phyloP scores from a whole-genome alignment of 768 basidiomycete genomes.

The Calocybe gangraenosa region DNA sequence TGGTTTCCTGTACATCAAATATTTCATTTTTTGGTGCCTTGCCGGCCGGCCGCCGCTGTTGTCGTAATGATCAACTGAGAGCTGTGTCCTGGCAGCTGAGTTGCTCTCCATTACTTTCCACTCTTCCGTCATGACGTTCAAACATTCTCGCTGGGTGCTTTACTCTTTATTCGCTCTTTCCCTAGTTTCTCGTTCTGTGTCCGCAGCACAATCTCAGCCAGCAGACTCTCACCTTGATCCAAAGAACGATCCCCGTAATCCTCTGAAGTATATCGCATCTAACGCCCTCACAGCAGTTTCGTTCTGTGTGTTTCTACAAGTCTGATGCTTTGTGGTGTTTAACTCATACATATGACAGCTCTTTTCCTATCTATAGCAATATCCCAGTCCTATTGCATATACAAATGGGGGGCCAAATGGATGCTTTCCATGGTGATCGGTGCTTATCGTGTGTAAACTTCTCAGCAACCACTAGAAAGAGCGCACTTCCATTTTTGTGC shows the following conservation, averaged over 20 bases:
- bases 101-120: background rate
- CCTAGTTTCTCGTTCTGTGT: background rate
- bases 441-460: slow-evolving; percentile 39
- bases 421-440: slow-evolving; percentile 63
- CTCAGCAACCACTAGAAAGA: no score
- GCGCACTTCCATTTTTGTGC: no score
- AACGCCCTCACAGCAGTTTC: slow-evolving; percentile 49
- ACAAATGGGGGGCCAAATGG: slow-evolving; percentile 45
- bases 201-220: slow-evolving; percentile 18
- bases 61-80: no score
- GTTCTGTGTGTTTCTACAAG: slow-evolving; percentile 18
- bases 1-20: no score
- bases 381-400: slow-evolving; percentile 38
- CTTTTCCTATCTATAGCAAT: slow-evolving; percentile 41
- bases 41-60: no score
- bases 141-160: background rate
- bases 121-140: slow-evolving; percentile 1
- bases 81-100: no score
- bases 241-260: slow-evolving; percentile 47
- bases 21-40: no score
- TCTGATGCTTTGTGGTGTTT: background rate
- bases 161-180: background rate
- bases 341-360: slow-evolving; percentile 15
- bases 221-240: slow-evolving; percentile 46
- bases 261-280: slow-evolving; percentile 51